Percentiles rank a stretch among this genome's conserved stretches.
phyloP scores from a whole-genome alignment of 441 rosid species.

The Pelargonium myrrhifolium region DNA sequence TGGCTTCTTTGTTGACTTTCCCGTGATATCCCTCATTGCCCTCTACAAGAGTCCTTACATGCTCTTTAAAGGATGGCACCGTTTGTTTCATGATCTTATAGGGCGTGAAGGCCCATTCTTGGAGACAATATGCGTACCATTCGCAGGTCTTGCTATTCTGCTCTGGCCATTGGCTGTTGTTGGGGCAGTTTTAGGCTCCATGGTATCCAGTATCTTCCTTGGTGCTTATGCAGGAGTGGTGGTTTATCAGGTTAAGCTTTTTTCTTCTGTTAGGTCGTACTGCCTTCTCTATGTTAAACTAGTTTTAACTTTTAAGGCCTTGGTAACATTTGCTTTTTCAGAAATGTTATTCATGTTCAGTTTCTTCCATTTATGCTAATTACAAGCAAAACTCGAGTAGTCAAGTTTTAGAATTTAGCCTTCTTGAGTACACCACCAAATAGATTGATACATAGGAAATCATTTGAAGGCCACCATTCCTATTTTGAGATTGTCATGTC shows the following conservation, averaged over 20 bases:
- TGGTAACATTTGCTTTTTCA: background rate
- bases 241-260: slow-evolving; percentile 22
- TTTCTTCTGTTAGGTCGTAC: background rate
- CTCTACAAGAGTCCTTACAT: slow-evolving; percentile 24
- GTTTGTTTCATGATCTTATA: slow-evolving; percentile 26
- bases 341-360: background rate
- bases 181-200: slow-evolving; percentile 23
- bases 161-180: slow-evolving; percentile 29
- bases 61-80: slow-evolving; percentile 28
- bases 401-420: too few species aligned
- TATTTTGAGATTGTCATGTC: background rate
- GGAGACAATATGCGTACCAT: slow-evolving; percentile 27
- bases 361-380: background rate
- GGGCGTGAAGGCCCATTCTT: slow-evolving; percentile 29
- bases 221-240: slow-evolving; percentile 26
- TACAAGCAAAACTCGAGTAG: too few species aligned
- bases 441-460: too few species aligned
- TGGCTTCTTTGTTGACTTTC: slow-evolving; percentile 24
- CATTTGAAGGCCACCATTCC: too few species aligned
- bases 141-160: slow-evolving; percentile 26
- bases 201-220: slow-evolving; percentile 23
- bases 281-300: background rate
- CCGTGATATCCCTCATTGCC: slow-evolving; percentile 21
- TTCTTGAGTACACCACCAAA: too few species aligned
- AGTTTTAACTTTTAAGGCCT: too few species aligned